Percentiles rank a stretch among this genome's conserved stretches.
phyloP scores from a whole-genome alignment of 1,284 basidiomycete species.

The Trametes hirsuta region DNA sequence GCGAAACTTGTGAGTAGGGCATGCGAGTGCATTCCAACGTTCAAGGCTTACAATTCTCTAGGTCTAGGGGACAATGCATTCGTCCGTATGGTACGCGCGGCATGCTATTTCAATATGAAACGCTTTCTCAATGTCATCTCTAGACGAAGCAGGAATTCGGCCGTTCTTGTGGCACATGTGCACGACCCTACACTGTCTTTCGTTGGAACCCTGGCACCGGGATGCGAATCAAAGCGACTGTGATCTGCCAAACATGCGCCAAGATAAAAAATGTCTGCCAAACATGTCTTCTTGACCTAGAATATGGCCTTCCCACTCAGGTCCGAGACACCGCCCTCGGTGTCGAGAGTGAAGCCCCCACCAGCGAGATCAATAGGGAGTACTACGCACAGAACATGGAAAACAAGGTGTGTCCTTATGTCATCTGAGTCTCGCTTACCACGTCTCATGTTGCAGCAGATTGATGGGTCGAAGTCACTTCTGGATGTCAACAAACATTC shows the following conservation, averaged over 20 bases:
- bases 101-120: slow-evolving; percentile 64
- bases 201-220: slow-evolving; percentile 97
- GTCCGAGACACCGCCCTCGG: slow-evolving; percentile 96
- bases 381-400: slow-evolving; percentile 99
- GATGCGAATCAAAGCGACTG: slow-evolving; percentile 95
- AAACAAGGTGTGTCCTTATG: slow-evolving; percentile 62
- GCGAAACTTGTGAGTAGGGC: slow-evolving; percentile 80
- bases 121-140: slow-evolving; percentile 25
- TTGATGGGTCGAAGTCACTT: slow-evolving; percentile 69
- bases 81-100: slow-evolving; percentile 77
- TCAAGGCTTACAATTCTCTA: slow-evolving; percentile 35
- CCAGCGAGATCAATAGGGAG: slow-evolving; percentile 95
- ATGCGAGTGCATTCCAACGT: neutral
- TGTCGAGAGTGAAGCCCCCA: slow-evolving; percentile 86
- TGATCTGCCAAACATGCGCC: slow-evolving; percentile 97
- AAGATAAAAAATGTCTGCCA: slow-evolving; percentile 99
- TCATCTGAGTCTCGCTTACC: neutral
- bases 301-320: slow-evolving; percentile 96
- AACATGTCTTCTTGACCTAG: slow-evolving; percentile 94
- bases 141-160: slow-evolving; percentile 97
- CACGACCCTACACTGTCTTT: slow-evolving; percentile 95
- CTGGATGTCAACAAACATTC: slow-evolving; percentile 67
- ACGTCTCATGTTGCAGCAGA: slow-evolving; percentile 39
- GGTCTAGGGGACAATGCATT: slow-evolving; percentile 89
- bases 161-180: slow-evolving; percentile 94